A percentile compares a stretch with the other conserved stretches of the same genome.
These are phyloP conservation scores for Citrullus mucosospermus DNA, from an alignment of 306 rosid genomes.

Conservation along the genomic window DNA sequence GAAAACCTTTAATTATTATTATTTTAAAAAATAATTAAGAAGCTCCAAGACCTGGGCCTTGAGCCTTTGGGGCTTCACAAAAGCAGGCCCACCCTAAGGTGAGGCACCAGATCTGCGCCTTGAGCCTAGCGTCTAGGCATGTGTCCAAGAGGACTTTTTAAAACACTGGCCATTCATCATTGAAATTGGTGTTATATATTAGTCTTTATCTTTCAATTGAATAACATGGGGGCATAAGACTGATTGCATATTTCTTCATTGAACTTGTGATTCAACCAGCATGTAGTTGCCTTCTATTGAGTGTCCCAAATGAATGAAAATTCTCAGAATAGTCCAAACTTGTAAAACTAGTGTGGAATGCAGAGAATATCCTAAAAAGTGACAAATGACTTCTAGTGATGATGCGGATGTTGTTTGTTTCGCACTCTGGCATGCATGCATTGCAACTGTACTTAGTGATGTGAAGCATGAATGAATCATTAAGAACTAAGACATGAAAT, in stretches of 20 bases:
- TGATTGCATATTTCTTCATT: neutral
- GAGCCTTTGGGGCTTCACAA: too few relatives aligned
- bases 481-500: neutral
- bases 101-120: too few relatives aligned
- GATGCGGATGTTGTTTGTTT: neutral
- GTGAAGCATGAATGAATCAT: neutral
- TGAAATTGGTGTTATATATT: neutral
- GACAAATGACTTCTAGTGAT: neutral
- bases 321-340: neutral
- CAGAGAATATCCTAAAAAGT: neutral
- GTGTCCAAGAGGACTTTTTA: too few relatives aligned
- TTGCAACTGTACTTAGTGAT: neutral
- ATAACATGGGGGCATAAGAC: neutral
- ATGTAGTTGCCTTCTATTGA: neutral
- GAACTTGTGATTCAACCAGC: neutral
- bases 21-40: too few relatives aligned
- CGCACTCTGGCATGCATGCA: neutral
- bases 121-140: too few relatives aligned
- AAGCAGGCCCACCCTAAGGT: too few relatives aligned
- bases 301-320: neutral
- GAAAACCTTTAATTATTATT: too few relatives aligned
- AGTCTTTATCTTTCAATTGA: neutral
- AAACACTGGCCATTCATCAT: neutral
- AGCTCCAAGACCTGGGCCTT: too few relatives aligned
- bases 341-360: neutral